Conservation (phyloP, 495 filamentous ascomycete genomes). For the Apodospora peruviana region DNA sequence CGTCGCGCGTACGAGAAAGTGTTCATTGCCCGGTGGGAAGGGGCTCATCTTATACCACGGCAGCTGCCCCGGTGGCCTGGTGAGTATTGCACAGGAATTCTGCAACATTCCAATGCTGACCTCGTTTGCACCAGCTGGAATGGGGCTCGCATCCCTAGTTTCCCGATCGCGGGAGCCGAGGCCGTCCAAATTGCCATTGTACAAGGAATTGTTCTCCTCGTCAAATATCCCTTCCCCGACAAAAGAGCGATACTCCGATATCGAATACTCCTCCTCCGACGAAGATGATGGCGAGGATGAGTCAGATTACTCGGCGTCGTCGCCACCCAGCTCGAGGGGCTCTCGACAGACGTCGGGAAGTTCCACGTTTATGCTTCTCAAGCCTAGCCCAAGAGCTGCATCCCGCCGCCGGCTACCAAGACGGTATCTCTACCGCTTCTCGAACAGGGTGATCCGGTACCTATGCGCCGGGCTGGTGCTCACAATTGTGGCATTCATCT, state of each 20-base stretch:
- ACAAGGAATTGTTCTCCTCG: constrained; percentile 28
- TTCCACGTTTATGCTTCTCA: constrained; percentile 52
- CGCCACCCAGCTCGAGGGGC: constrained; percentile 31
- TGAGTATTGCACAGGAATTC: no score
- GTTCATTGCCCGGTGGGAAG: no score
- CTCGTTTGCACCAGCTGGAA: constrained; percentile 6
- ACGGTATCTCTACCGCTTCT: constrained; percentile 53
- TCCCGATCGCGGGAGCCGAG: constrained; percentile 29
- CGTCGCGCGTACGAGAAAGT: no score
- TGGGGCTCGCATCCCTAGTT: constrained; percentile 25
- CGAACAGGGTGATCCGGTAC: constrained; percentile 60
- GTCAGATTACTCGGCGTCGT: constrained; percentile 30
- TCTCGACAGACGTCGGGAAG: constrained; percentile 41
- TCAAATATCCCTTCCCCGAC: constrained; percentile 15
- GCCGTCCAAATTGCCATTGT: constrained; percentile 36
- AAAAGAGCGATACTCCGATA: constrained; percentile 41
- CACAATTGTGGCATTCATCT: constrained; percentile 65
- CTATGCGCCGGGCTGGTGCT: constrained; percentile 64
- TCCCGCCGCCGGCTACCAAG: constrained; percentile 32
- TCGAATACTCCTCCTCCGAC: constrained; percentile 34
- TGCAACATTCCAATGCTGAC: no score
- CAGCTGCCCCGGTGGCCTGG: no score
- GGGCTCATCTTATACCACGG: no score
- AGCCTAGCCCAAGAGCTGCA: constrained; percentile 27
- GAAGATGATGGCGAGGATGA: constrained; percentile 38